Base-by-base conservation (phyloP, 306 rosid species). In the Citrullus mucosospermus region DNA sequence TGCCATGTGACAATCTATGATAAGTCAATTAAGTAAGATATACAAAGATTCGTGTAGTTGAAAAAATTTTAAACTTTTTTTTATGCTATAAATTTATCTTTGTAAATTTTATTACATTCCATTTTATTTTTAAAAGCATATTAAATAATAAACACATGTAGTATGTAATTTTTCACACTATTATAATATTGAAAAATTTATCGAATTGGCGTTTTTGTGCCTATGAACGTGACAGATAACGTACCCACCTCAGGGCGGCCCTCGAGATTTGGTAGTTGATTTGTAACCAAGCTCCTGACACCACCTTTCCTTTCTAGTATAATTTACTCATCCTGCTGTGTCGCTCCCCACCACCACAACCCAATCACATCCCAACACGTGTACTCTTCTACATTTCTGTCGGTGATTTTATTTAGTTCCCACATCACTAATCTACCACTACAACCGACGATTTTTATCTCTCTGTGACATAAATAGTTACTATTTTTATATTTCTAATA, bases 201-300 rank as follows among this genome's bases (percentile, higher is more conserved):
- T 32, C 4, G 4, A 32, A 32, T 32, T 32, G 1, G 36, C 36
- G 4, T 32, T 32, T 32, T 32, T 32, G 36, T 32, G 36, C 36
- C 36, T 32, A 32, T 41, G 44, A 41, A 6, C 7, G 10, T 66
- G 51, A 66, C 50, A 66, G 58, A 56, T 14, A 55, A 44, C 81
- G 89, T 77, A 86, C 85, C 87, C 76, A 83, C 78, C 55, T 77
- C 2, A 59, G 79, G 73, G 78, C 83, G 63, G 22, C 11, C 78
- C 66, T 41, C 9, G 55, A 80, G 80, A 76, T 85, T 81, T 82
- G 82, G 87, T 70, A 41, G 81, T 71, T 83, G 63, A 78, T 84
- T 70, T 73, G 71, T 75, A 72, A 82, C 54, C 72, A 43, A 20
- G 43, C 70, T 83, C 51, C 80, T 67, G 82, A 65, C 65, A 5